Conservation (phyloP, 495 filamentous ascomycete genomes). For the Talaromyces stipitatus region DNA sequence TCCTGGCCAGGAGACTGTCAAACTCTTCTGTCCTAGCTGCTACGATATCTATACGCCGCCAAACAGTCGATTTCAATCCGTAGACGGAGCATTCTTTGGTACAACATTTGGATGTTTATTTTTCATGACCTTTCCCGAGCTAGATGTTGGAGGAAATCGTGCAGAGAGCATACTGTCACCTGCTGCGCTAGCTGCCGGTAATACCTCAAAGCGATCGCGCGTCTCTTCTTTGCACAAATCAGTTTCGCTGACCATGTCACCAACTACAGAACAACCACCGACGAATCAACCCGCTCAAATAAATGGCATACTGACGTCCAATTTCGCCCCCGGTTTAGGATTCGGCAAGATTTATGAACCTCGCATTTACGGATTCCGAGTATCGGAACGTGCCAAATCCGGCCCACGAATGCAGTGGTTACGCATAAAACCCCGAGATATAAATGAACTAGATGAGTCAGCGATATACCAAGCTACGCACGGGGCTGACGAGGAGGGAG, state of each 20-base stretch:
- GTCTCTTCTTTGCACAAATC: conserved; percentile 28
- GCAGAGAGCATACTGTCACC: conserved; percentile 20
- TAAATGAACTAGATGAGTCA: conserved; percentile 77
- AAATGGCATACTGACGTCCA: conserved; percentile 76
- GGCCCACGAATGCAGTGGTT: conserved; percentile 97
- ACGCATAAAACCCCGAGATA: conserved; percentile 69
- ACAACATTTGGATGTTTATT: conserved; percentile 93
- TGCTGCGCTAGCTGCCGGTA: conserved; percentile 29
- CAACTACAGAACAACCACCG: conserved; percentile 15
- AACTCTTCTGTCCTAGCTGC: conserved; percentile 95
- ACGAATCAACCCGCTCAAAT: conserved; percentile 51
- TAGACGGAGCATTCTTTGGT: conserved; percentile 98
- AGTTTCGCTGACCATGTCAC: conserved; percentile 12
- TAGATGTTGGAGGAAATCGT: conserved; percentile 56
- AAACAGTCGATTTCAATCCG: conserved; percentile 92
- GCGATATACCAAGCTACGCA: conserved; percentile 34
- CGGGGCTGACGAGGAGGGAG: conserved; percentile 25
- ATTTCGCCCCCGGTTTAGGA: conserved; percentile 84
- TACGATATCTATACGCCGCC: conserved; percentile 96
- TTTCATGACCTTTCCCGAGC: conserved; percentile 96
- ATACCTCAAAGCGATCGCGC: conserved; percentile 23
- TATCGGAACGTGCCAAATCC: conserved; percentile 75
- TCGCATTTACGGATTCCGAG: conserved; percentile 92
- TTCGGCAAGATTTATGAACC: conserved; percentile 82
- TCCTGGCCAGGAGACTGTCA: conserved; percentile 94